These are phyloP conservation scores for Davidsoniella australis DNA, from an alignment of 2,329 filamentous ascomycete genomes.

Conservation along the genomic window DNA sequence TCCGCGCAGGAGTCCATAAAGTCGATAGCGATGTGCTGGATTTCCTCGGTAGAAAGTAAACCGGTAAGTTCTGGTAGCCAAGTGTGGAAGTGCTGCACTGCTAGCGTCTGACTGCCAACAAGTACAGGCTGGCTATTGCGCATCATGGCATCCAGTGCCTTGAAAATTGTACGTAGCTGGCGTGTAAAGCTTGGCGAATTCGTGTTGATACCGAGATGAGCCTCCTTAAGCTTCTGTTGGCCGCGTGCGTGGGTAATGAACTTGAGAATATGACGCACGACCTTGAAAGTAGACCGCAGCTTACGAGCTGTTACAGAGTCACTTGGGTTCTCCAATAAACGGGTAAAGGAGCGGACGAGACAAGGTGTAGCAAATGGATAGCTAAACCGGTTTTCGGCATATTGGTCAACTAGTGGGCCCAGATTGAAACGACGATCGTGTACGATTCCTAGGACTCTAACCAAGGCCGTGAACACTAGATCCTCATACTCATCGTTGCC, in stretches of 20 bases:
- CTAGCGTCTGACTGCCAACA: conserved; percentile 84
- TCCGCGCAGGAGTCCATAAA: conserved; percentile 81
- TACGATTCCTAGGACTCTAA: conserved; percentile 80
- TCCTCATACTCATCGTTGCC: conserved; percentile 87
- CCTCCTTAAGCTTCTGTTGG: conserved; percentile 78
- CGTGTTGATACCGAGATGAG: conserved; percentile 66
- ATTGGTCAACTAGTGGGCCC: conserved; percentile 76
- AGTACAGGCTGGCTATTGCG: conserved; percentile 67
- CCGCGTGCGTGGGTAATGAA: conserved; percentile 83
- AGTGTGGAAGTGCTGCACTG: conserved; percentile 90
- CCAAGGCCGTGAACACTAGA: conserved; percentile 74
- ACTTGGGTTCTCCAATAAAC: conserved; percentile 65
- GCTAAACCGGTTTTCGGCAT: conserved; percentile 75
- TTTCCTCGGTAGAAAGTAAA: conserved; percentile 64
- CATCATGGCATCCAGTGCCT: conserved; percentile 79
- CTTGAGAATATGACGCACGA: conserved; percentile 80
- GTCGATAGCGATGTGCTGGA: conserved; percentile 77
- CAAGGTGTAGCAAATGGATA: conserved; percentile 86
- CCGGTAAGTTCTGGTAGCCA: conserved; percentile 86
- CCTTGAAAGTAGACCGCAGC: conserved; percentile 82
- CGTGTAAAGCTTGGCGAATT: conserved; percentile 58
- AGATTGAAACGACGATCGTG: conserved; percentile 90
- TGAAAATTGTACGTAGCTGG: conserved; percentile 75
- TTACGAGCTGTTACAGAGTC: conserved; percentile 72
- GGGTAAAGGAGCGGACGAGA: conserved; percentile 69